Base-by-base conservation (phyloP, 441 rosid genomes). In the Heliophila coronopifolia region DNA sequence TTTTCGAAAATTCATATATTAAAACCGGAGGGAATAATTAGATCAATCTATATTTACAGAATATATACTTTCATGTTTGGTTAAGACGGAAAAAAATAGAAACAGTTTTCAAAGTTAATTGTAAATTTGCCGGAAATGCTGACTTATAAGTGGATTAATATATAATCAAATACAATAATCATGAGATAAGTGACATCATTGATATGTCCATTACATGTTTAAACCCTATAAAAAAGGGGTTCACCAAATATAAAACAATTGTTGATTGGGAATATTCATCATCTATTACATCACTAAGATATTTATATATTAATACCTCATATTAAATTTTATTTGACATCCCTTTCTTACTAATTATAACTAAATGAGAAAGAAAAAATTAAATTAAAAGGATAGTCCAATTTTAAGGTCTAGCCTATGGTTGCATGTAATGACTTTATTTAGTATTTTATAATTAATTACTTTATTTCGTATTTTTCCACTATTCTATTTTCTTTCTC, bases 401-500 rank as follows among this genome's bases (percentile, higher is more conserved):
- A 33, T 24, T 56, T 56, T n/a, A 27, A 63, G 34, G 53, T 49
- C 53, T 55, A 53, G 49, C 58, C 68, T 26, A 41, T 56, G 14
- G 37, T 53, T 46, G 36, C 56, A 63, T 47, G 61, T 50, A 54
- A 35, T 54, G 42, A 25, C 52, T 55, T 63, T 50, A 17, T 25
- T 63, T 49, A 33, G n/a, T 6, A 3, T 4, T 12, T 25, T 24
- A 40, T 40, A n/a, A 25, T 40, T 58, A 18, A 15, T 63, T 63
- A 48, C 62, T 63, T 63, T 63, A 48, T 25, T 41, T 40, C 62
- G 48, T 58, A 22, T 49, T 47, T 56, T 54, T 63, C 39, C 62
- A 55, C 50, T 33, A 40, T 54, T 47, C 27, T 37, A 25, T 31
- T 45, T 54, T 25, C 28, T 62, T 46, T 54, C 37, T 32, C 13